phyloP scores from a whole-genome alignment of 306 rosid genomes.

The Castanospermum australe region DNA sequence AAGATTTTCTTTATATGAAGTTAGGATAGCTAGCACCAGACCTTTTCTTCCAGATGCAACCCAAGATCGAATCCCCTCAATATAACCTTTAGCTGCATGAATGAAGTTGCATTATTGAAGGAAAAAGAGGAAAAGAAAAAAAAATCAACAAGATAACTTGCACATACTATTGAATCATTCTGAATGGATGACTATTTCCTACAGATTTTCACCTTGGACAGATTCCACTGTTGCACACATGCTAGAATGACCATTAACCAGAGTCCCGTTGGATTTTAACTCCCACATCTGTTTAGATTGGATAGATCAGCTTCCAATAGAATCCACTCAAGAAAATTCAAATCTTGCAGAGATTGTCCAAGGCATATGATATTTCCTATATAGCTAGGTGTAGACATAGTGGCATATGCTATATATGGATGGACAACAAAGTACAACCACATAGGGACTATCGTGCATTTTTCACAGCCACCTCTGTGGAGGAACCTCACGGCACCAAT shows the following conservation, averaged over 20 bases:
- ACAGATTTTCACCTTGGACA: not conserved
- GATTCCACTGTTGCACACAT: not conserved
- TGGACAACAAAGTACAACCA: too few relatives aligned
- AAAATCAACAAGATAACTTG: not conserved
- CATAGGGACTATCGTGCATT: too few relatives aligned
- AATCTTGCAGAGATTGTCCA: too few relatives aligned
- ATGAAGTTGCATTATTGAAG: not conserved
- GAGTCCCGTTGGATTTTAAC: slow-evolving; percentile 2
- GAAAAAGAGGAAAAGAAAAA: not conserved
- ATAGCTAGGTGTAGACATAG: not conserved
- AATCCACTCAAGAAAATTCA: too few relatives aligned
- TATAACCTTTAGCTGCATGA: slow-evolving; percentile 40
- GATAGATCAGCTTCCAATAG: not conserved
- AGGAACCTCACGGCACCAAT: too few relatives aligned
- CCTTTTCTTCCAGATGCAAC: slow-evolving; percentile 61
- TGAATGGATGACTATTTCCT: not conserved
- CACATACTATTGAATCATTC: not conserved
- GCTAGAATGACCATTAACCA: not conserved
- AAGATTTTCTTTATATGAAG: not conserved
- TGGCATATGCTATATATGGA: not conserved
- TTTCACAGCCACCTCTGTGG: too few relatives aligned
- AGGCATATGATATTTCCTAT: too few relatives aligned
- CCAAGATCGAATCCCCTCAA: slow-evolving; percentile 64
- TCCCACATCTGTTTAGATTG: not conserved
- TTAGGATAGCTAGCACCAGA: not conserved